Evolutionary conservation across 140 eudicot genomes (phyloP), one percentile per base, ranked within the genome.

Genomic region (Flaveria floridana): DNA sequence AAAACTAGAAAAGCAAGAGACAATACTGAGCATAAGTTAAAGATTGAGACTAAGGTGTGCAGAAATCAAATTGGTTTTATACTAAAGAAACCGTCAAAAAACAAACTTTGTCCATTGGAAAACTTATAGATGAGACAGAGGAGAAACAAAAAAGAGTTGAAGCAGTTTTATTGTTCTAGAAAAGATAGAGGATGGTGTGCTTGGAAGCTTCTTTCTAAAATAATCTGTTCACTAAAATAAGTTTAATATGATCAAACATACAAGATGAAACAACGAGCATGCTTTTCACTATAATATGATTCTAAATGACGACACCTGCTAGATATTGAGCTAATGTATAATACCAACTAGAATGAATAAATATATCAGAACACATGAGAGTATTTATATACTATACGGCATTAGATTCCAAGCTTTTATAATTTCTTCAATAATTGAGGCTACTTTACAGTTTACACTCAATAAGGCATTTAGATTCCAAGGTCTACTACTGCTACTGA

Each of bases 31-130:
- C 41, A 39, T 72, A 37, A 41, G 37, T 70, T 30, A 10, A 5
- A 14, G 34, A 15, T 34, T 34, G 55, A 55, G 48, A 55, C 20
- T 13, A 34, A 18, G 42, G 28, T n/a, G 44, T 15, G 2, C n/a
- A 8, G 39, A 25, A 42, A 73, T n/a, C 42, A 42, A 44, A 44
- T 42, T 74, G 71, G 39, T 62, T 74, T 57, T 47, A 46, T 23
- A 46, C 62, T 23, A 74, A 47, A 74, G 71, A 26, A 28, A 47
- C 63, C 42, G 2, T 20, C n/a, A 39, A 2, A 28, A 12, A 23
- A 8, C 10, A 7, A 11, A 25, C 18, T 26, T 61, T 64, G 14
- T 39, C 4, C 37, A 9, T n/a, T n/a, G 3, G 10, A 62, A n/a
- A 46, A 12, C 56, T 55, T 18, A 0, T 28, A 12, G 14, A 56